A percentile compares a stretch with the other conserved stretches of the same genome.
These are phyloP conservation scores for Madurella fahalii DNA, from an alignment of 2,329 filamentous ascomycete species.

Conservation along the genomic window DNA sequence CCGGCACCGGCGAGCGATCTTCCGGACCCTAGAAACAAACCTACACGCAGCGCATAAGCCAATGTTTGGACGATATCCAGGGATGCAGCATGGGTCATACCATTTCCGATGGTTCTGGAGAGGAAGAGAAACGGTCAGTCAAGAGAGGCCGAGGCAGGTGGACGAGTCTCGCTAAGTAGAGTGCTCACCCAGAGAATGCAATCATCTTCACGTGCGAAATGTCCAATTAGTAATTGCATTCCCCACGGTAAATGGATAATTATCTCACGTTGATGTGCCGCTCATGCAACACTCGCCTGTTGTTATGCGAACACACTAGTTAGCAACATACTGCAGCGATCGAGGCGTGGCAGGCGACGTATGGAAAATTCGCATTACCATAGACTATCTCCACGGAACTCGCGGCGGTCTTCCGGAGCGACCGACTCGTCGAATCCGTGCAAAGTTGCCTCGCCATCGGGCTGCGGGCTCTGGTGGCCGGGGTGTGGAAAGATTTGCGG, in stretches of 20 bases:
- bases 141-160: neutral
- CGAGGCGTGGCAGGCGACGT: neutral
- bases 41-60: conserved; percentile 18
- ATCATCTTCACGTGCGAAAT: conserved; percentile 34
- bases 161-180: neutral
- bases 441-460: conserved; percentile 19
- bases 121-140: conserved; percentile 1
- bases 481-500: conserved; percentile 11
- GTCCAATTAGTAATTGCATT: conserved; percentile 4
- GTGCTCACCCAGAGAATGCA: conserved; percentile 39
- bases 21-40: conserved; percentile 39
- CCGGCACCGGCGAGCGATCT: conserved; percentile 38
- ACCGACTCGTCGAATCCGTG: conserved; percentile 16
- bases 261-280: conserved; percentile 38
- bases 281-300: conserved; percentile 38
- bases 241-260: neutral
- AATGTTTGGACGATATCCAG: neutral
- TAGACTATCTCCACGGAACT: conserved; percentile 19
- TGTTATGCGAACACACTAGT: neutral
- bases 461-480: conserved; percentile 17
- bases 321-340: neutral
- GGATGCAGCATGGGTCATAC: conserved; percentile 20
- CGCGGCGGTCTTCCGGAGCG: conserved; percentile 11
- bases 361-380: conserved; percentile 10
- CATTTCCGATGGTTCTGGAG: conserved; percentile 37